Evolutionary conservation across 2,329 filamentous ascomycete genomes (phyloP).

Genomic region (Penicillium occitanis): DNA sequence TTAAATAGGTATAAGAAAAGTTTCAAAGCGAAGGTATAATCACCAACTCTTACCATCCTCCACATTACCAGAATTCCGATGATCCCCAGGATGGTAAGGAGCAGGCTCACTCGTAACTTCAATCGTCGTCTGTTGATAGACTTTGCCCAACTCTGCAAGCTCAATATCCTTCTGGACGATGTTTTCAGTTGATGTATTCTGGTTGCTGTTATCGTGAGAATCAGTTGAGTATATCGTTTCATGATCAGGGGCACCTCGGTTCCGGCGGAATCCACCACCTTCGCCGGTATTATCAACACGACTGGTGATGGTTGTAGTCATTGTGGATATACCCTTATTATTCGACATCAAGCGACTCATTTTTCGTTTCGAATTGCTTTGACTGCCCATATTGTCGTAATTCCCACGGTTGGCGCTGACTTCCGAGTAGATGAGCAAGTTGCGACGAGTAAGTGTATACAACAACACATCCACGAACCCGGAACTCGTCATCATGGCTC

Average conservation of each 20-base stretch:
- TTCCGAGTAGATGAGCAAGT: conserved; percentile 55
- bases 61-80: not conserved
- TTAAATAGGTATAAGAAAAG: not conserved
- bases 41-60: not conserved
- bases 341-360: not conserved
- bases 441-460: conserved; percentile 58
- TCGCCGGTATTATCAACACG: conserved; percentile 25
- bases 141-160: conserved; percentile 38
- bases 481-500: conserved; percentile 58
- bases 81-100: not conserved
- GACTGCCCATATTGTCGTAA: conserved; percentile 15
- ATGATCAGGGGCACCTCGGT: conserved; percentile 26
- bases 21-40: not conserved
- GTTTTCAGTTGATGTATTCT: conserved; percentile 41
- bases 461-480: conserved; percentile 60
- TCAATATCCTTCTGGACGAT: conserved; percentile 41
- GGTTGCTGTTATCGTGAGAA: not conserved
- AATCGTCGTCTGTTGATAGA: conserved; percentile 48
- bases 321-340: conserved; percentile 20
- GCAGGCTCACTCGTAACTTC: conserved; percentile 36
- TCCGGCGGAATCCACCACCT: conserved; percentile 20
- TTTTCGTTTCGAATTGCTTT: not conserved
- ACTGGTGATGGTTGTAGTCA: conserved; percentile 33
- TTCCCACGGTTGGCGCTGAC: conserved; percentile 32
- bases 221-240: conserved; percentile 32